Conservation (phyloP, 179 eudicot species). For the Sideroxylon spinosum region DNA sequence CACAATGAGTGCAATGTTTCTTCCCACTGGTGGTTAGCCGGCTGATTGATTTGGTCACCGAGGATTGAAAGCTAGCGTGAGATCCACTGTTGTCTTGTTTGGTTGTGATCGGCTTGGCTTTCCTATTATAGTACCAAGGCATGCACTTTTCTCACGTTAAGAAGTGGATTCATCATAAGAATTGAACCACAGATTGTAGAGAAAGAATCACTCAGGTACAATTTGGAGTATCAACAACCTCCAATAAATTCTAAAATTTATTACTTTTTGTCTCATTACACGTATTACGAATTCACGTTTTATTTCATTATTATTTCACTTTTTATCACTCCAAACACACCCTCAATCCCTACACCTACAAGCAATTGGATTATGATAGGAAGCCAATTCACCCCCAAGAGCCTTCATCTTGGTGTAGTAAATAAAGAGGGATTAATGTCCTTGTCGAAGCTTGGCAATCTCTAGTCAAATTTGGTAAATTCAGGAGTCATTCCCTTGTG, state of each 20-base stretch:
- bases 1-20: no score
- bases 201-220: not conserved
- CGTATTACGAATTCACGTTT: no score
- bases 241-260: no score
- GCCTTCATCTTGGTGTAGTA: not conserved
- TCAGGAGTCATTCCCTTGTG: not conserved
- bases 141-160: not conserved
- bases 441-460: not conserved
- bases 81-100: no score
- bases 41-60: no score
- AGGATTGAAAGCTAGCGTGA: no score
- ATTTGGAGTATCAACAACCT: no score
- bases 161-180: not conserved
- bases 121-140: not conserved
- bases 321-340: no score
- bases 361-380: not conserved
- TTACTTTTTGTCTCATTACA: no score
- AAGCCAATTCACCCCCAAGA: conserved; percentile 10
- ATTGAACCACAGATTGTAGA: not conserved
- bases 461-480: conserved; percentile 9
- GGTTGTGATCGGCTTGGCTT: not conserved
- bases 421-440: not conserved
- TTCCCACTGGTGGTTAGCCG: no score
- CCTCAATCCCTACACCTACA: conserved; percentile 8
- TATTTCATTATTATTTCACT: no score